Conservation (phyloP, 2,329 filamentous ascomycete genomes). For the Xylaria sp. region DNA sequence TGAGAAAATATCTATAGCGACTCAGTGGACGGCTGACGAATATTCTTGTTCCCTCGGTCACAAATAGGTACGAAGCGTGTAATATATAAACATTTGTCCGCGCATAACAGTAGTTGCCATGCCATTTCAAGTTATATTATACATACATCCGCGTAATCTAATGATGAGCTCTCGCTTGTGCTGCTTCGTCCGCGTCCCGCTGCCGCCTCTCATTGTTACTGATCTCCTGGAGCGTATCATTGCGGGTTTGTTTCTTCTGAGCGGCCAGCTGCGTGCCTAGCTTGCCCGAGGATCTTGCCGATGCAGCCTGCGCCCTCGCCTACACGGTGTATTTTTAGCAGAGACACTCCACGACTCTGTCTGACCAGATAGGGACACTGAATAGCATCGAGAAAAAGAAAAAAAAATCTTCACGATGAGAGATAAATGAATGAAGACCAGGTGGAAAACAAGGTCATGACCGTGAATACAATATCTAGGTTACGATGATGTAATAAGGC, state of each 20-base stretch:
- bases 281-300: conserved; percentile 70
- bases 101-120: neutral
- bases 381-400: neutral
- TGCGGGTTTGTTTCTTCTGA: conserved; percentile 78
- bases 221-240: conserved; percentile 72
- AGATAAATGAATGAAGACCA: neutral
- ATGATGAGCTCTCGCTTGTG: conserved; percentile 67
- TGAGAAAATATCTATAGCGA: neutral
- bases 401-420: neutral
- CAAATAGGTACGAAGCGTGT: neutral
- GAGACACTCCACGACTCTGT: conserved; percentile 1
- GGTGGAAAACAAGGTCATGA: neutral
- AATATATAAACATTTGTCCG: neutral
- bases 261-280: conserved; percentile 75
- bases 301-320: conserved; percentile 72
- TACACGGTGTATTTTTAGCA: conserved; percentile 48
- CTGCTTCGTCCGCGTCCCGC: conserved; percentile 73
- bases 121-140: conserved; percentile 2
- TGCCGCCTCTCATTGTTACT: conserved; percentile 73
- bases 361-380: neutral
- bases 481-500: too few species aligned
- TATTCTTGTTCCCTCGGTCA: neutral
- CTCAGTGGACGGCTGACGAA: neutral
- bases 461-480: neutral
- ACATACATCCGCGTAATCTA: conserved; percentile 47